Evolutionary conservation across 371 early-diverging fungal genomes (phyloP).

Genomic region (Entomophthora muscae): DNA sequence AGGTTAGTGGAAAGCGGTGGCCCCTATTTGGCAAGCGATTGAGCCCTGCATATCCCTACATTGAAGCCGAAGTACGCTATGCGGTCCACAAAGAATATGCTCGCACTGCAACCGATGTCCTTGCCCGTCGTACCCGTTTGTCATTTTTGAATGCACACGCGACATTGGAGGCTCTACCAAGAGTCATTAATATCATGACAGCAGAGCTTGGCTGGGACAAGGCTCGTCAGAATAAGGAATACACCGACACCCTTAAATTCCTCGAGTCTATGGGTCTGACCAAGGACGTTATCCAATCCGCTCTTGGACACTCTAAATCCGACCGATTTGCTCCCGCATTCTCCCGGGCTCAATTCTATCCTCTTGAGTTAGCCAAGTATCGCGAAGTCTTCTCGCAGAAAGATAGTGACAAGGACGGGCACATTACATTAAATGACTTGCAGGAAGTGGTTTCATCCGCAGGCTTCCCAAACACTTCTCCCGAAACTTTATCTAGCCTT

Average conservation of each 20-base stretch:
- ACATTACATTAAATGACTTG: conserved; percentile 25
- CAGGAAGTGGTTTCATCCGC: conserved; percentile 16
- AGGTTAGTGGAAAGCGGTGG: conserved; percentile 49
- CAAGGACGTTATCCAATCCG: conserved; percentile 16
- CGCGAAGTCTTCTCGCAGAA: conserved; percentile 35
- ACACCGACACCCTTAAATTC: conserved; percentile 48
- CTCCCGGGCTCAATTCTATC: conserved; percentile 45
- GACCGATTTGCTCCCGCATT: conserved; percentile 14
- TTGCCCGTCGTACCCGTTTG: conserved; percentile 86
- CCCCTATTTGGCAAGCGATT: conserved; percentile 69
- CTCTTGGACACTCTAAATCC: conserved; percentile 12
- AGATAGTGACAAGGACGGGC: conserved; percentile 41
- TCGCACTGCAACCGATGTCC: conserved; percentile 80
- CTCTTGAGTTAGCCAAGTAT: conserved; percentile 46
- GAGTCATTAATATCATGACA: conserved; percentile 84
- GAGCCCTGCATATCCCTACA: conserved; percentile 73
- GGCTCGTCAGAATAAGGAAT: conserved; percentile 44
- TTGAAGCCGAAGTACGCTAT: conserved; percentile 92
- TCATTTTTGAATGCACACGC: conserved; percentile 92
- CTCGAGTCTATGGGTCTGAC: conserved; percentile 82
- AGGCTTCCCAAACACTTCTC: conserved; percentile 18
- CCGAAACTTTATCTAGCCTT: conserved; percentile 13
- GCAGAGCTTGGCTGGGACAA: conserved; percentile 70
- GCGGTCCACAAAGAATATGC: conserved; percentile 89
- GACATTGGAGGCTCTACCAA: conserved; percentile 67